Percentiles rank a stretch among this genome's conserved stretches.
Evolutionary conservation across 495 filamentous ascomycete species (phyloP).

Genomic region (Penicillium desertorum): DNA sequence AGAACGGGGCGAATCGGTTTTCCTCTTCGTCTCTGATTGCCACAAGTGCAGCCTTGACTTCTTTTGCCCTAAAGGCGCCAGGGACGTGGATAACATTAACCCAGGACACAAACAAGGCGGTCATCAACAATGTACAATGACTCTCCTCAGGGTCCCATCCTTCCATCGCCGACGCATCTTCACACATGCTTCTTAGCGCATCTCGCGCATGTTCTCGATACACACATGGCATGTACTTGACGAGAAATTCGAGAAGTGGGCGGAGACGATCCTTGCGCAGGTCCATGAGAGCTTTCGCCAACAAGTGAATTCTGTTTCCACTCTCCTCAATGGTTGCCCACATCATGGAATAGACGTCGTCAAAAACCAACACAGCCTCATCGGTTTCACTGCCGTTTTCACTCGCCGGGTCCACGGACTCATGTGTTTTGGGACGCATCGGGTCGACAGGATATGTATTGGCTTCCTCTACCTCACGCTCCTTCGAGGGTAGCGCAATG

Average conservation of each 20-base stretch:
- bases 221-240: background rate
- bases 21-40: background rate
- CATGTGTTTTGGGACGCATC: background rate
- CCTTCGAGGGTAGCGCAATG: background rate
- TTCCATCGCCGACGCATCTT: constrained; percentile 1
- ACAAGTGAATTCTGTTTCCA: constrained; percentile 5
- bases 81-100: background rate
- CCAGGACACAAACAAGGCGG: constrained; percentile 37
- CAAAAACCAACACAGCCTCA: background rate
- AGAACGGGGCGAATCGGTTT: constrained; percentile 1
- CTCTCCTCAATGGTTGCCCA: constrained; percentile 2
- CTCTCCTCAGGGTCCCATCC: constrained; percentile 6
- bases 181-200: constrained; percentile 12
- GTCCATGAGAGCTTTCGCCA: constrained; percentile 16
- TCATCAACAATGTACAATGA: constrained; percentile 31
- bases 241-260: background rate
- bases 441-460: background rate
- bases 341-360: background rate
- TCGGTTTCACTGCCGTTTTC: background rate
- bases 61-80: constrained; percentile 30
- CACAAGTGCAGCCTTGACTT: background rate
- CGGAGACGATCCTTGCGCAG: constrained; percentile 1
- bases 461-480: background rate
- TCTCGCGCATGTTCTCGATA: constrained; percentile 7
- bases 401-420: background rate